Evolutionary conservation across 2,329 filamentous ascomycete species (phyloP).

Genomic region (Orbilia ellipsospora): DNA sequence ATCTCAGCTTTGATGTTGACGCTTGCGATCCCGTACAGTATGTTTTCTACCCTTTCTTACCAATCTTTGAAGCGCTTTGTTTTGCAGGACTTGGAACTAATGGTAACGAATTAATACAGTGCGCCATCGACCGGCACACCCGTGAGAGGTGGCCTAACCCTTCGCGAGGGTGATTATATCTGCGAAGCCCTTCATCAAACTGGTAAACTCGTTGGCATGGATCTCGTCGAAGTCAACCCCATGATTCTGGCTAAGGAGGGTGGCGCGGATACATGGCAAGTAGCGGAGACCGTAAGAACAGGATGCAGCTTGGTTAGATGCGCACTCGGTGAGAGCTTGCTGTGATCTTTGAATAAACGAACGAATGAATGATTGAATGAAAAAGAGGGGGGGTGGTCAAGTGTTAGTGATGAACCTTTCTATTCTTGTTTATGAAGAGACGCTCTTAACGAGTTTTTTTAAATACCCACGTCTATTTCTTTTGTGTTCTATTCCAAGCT

Average conservation of each 20-base stretch:
- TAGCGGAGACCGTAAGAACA: slow-evolving; percentile 81
- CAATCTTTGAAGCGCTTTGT: too few species aligned
- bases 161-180: slow-evolving; percentile 97
- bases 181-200: slow-evolving; percentile 87
- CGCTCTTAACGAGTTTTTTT: slow-evolving; percentile 12
- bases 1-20: slow-evolving; percentile 97
- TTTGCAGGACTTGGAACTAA: neutral
- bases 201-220: slow-evolving; percentile 80
- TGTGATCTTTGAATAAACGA: slow-evolving; percentile 67
- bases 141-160: slow-evolving; percentile 89
- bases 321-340: slow-evolving; percentile 87
- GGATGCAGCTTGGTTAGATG: slow-evolving; percentile 92
- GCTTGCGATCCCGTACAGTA: slow-evolving; percentile 86
- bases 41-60: slow-evolving; percentile 8
- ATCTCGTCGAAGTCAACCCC: slow-evolving; percentile 68
- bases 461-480: neutral
- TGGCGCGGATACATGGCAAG: slow-evolving; percentile 70
- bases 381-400: neutral
- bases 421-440: slow-evolving; percentile 7
- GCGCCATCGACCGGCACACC: slow-evolving; percentile 95
- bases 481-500: neutral
- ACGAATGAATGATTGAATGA: too few species aligned
- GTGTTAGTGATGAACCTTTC: neutral
- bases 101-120: slow-evolving; percentile 63
- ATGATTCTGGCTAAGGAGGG: slow-evolving; percentile 61